Evolutionary conservation across 2,329 filamentous ascomycete species (phyloP), one percentile per base, ranked within the genome.

Genomic region (Monilinia fructicola): DNA sequence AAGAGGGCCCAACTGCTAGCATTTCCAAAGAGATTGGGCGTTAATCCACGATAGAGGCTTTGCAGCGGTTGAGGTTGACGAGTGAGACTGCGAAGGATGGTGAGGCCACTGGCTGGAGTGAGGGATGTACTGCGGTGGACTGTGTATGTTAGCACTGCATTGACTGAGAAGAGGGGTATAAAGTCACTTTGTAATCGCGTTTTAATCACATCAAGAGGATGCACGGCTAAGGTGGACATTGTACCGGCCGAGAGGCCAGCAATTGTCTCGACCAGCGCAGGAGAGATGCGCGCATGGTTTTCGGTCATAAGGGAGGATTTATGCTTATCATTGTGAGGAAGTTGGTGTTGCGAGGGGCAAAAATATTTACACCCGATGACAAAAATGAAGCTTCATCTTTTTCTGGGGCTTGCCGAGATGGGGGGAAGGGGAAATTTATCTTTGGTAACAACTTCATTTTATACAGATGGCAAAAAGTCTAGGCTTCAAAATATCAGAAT

Each of bases 181-280:
- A 66, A 44, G 38, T 44, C 81, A 93, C 91, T 88, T 81, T 99
- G 95, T 76, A 99, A 87, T 70, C 95, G 90, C 69, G 94, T 98
- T 83, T 99, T 99, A 77, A 98, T 88, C 70, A 99, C 88, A 80
- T 99, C 95, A 68, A 99, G 87, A 42, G 95, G 95, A 77, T 98
- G 94, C 63, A 95, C 90, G 66, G 88, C 89, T 59, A 98, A 83
- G 31, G 95, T 98, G 64, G 93, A 90, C 73, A 93, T 85, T 66
- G 92, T 85, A 69, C 95, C 95, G 68, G 95, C 95, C 71, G 90
- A 90, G 78, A 99, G 90, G 73, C 95, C 95, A 69, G 95, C 92
- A 77, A 93, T 83, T 75, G 90, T 90, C 84, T 98, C 95, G 79
- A 97, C 86, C 76, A 91, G 79, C 73, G 90, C 92, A 79, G 91